Evolutionary conservation across 2,329 filamentous ascomycete species (phyloP).

Genomic region (Aureobasidium lini): DNA sequence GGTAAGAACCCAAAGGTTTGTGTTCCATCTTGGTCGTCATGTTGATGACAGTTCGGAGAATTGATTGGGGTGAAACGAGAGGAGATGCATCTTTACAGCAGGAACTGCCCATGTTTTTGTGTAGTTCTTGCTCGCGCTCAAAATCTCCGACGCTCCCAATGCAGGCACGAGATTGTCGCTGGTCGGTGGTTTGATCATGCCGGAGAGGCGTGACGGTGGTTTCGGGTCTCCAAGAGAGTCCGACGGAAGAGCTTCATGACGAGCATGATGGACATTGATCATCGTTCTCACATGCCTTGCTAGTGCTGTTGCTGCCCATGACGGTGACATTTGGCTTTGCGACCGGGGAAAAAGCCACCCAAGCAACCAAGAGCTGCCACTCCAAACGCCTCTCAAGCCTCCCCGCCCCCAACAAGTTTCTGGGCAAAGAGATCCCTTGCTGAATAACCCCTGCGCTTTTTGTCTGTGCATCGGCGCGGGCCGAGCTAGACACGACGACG

Average conservation of each 20-base stretch:
- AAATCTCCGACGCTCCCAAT: neutral
- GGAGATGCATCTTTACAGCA: slow-evolving; percentile 3
- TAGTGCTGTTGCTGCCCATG: slow-evolving; percentile 3
- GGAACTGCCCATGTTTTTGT: slow-evolving; percentile 11
- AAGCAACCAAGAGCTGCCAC: neutral
- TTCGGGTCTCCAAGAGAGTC: slow-evolving; percentile 14
- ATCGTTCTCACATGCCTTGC: neutral
- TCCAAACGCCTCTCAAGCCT: neutral
- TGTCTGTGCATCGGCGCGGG: slow-evolving; percentile 7
- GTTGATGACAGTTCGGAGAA: slow-evolving; percentile 10
- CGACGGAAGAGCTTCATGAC: slow-evolving; percentile 7
- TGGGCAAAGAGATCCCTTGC: neutral
- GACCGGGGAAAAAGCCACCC: slow-evolving; percentile 4
- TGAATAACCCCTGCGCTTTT: neutral
- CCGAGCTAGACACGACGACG: neutral
- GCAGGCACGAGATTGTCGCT: slow-evolving; percentile 4
- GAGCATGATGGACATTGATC: slow-evolving; percentile 5
- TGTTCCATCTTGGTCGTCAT: slow-evolving; percentile 22
- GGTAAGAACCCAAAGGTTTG: slow-evolving; percentile 47
- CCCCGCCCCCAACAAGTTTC: neutral
- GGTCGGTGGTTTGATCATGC: slow-evolving; percentile 6
- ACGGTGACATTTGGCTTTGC: slow-evolving; percentile 1
- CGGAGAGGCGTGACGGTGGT: neutral
- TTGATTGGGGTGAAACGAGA: slow-evolving; percentile 4
- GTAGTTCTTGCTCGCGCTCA: neutral